Evolutionary conservation across 148 eudicot genomes (phyloP), one percentile per base, ranked within the genome.

Genomic region (Spergularia marina): DNA sequence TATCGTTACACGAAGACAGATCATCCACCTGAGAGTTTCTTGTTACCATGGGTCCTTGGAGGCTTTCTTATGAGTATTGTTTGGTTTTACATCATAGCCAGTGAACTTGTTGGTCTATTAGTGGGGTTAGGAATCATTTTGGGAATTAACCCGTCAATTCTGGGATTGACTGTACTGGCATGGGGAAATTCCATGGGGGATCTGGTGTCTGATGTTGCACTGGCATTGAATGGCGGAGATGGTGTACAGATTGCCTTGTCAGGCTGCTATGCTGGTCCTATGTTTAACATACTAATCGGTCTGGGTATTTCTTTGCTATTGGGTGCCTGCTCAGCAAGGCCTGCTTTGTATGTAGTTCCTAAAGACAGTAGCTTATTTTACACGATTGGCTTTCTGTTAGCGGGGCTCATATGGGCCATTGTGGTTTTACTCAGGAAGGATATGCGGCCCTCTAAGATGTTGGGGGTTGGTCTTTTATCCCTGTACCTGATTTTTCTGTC

Each of bases 111-210:
- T 20, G 90, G 91, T 74, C 84, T 94, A 14, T 80, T 94, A 73
- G 90, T 91, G 30, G 96, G 87, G 68, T 76, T 94, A 2, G 98
- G 98, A 53, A 74, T 87, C 53, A 79, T 94, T 64, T 61, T 89
- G 20, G 96, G 93, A 16, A 83, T 94, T 57, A 89, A 90, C 75
- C 97, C 98, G 18, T 87, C 98, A 13, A 85, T 94, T 62, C 96
- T 94, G 34, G 98, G 96, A 49, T 72, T 94, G 68, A 94, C 98
- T n/a, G 94, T 94, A 8, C 77, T 94, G 81, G 98, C 98, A 62
- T 94, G 98, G 98, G 98, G 98, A 4, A 94, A 94, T 80, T 94
- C 98, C 12, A 91, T 94, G 94, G 98, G 98, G 8, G 98, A 94
- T 82, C 77, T 94, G 72, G 96, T 94, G 57, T 94, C 98, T 25